A percentile compares a stretch with the other conserved stretches of the same genome.
phyloP scores from a whole-genome alignment of 1,139 yeast species.

The Debaryomyces singareniensis region DNA sequence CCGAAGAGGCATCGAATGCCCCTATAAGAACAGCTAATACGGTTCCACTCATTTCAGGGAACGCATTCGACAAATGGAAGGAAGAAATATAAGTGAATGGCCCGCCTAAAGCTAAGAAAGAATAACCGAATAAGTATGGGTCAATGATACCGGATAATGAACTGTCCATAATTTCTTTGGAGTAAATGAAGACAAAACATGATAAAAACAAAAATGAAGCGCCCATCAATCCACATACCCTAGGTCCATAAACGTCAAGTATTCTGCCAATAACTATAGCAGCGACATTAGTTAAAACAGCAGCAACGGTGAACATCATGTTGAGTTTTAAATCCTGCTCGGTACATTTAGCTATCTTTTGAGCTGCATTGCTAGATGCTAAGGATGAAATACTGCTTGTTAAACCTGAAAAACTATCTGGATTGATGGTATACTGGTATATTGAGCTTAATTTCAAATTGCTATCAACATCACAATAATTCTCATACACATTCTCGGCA shows the following conservation, averaged over 20 bases:
- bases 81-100: constrained; percentile 41
- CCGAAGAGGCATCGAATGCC: constrained; percentile 44
- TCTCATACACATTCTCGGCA: constrained; percentile 33
- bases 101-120: constrained; percentile 39
- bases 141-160: constrained; percentile 18
- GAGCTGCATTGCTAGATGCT: constrained; percentile 7
- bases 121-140: constrained; percentile 38
- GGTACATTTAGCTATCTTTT: constrained; percentile 25
- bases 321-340: constrained; percentile 39
- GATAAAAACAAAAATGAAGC: constrained; percentile 32
- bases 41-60: constrained; percentile 35
- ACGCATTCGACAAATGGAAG: constrained; percentile 40
- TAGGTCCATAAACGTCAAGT: constrained; percentile 38
- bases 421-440: constrained; percentile 2
- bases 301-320: constrained; percentile 42
- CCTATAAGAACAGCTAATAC: constrained; percentile 41
- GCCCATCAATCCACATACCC: constrained; percentile 38
- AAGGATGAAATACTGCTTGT: constrained; percentile 7
- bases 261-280: constrained; percentile 36
- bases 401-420: constrained; percentile 5
- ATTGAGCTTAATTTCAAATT: constrained; percentile 5
- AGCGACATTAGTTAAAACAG: constrained; percentile 38
- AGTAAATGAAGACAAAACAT: constrained; percentile 31
- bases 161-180: constrained; percentile 12
- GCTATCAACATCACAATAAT: constrained; percentile 22